Base-by-base conservation (phyloP, 345 rosid genomes). In the Citrus mangshanensis region DNA sequence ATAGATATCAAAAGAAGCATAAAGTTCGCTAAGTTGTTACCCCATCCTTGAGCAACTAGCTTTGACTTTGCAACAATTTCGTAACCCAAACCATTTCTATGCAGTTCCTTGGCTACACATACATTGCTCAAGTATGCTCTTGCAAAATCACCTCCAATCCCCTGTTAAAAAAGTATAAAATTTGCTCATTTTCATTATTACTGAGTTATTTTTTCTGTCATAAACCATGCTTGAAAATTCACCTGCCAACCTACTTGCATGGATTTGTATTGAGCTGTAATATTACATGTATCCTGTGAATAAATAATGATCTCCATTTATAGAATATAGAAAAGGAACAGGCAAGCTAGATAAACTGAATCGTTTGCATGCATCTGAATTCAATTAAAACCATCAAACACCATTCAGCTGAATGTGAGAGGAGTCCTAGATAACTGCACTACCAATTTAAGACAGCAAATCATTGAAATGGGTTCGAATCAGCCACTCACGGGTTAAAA, bases 111-210 rank as follows among this genome's bases (percentile, higher is more conserved):
- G 1, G 98, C 98, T 67, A 93, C 93, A 80, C 95, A 93, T 9
- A 93, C 93, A 74, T 95, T 95, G 89, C 95, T 95, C 79, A 95
- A 68, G 85, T 95, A 93, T 59, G 95, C 98, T 80, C 98, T 92
- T 1, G 88, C 89, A 78, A 88, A 88, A 73, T 91, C 93, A 61
- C 86, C 91, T 81, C 83, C 93, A 73, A 83, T 80, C 6, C 92
- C 98, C 97, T 91, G 79, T 72, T 46, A 40, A 56, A 66, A 69
- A 51, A 58, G 18, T 28, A 38, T 24, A 56, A 71, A 25, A 63
- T 12, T 55, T 62, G 42, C 40, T 70, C 72, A 70, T 55, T 28
- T 58, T 38, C 12, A 25, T 35, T 49, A 22, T 63, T 34, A 42
- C n/a, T 74, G 18, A 12, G 16, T 35, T 54, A 27, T 58, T 19